A percentile compares a stretch with the other conserved stretches of the same genome.
These are phyloP conservation scores for Suillus cothurnatus DNA, from an alignment of 768 basidiomycete species.

Conservation along the genomic window DNA sequence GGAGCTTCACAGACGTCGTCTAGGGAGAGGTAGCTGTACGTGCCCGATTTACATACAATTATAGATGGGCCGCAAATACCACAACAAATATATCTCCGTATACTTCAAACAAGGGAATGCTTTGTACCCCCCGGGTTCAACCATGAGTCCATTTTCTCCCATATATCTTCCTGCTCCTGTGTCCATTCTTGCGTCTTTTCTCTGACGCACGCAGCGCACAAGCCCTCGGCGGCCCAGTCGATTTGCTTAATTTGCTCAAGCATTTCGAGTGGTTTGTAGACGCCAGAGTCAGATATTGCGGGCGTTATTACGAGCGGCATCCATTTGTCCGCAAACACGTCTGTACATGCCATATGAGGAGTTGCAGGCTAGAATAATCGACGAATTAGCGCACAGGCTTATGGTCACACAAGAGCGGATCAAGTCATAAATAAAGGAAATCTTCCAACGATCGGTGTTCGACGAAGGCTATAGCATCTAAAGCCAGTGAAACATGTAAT, in stretches of 20 bases:
- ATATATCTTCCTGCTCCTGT: constrained; percentile 57
- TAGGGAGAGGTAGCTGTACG: not conserved
- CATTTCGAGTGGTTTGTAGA: constrained; percentile 74
- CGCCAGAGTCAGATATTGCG: constrained; percentile 60
- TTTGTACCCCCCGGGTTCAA: constrained; percentile 25
- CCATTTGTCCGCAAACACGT: constrained; percentile 72
- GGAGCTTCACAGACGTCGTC: constrained; percentile 26
- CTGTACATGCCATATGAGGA: constrained; percentile 75
- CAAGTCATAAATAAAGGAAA: not conserved
- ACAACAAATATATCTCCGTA: constrained; percentile 7
- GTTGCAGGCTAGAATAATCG: constrained; percentile 43
- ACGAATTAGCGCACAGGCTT: not conserved
- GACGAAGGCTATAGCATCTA: not conserved
- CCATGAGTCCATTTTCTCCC: constrained; percentile 66
- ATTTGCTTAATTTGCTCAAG: constrained; percentile 59
- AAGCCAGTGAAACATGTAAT: not conserved
- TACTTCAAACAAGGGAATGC: constrained; percentile 12
- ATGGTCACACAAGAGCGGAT: not conserved
- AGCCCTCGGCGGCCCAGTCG: constrained; percentile 58
- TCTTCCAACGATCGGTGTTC: not conserved
- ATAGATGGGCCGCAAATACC: constrained; percentile 4
- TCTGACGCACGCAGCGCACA: constrained; percentile 58
- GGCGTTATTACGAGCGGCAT: constrained; percentile 70
- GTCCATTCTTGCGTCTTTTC: constrained; percentile 71
- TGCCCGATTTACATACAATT: not conserved